These are phyloP conservation scores for Saccharomycopsis sp. DNA, from an alignment of 805 yeast species.

Conservation along the genomic window DNA sequence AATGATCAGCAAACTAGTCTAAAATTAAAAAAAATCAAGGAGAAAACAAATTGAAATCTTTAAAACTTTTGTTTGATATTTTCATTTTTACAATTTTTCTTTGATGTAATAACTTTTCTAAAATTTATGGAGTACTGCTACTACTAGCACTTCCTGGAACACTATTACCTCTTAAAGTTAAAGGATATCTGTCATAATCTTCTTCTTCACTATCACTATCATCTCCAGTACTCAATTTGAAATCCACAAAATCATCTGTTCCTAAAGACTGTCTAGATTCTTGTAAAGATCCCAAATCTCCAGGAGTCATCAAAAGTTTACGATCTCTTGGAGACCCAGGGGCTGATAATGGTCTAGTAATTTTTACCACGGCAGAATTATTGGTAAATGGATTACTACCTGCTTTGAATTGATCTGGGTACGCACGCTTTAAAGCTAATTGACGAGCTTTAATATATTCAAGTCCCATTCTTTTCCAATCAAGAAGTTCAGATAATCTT, in stretches of 20 bases:
- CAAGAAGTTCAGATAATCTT: constrained; percentile 81
- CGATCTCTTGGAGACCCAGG: constrained; percentile 90
- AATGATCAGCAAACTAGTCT: neutral
- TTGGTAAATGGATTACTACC: constrained; percentile 33
- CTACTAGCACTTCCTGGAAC: neutral
- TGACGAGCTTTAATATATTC: constrained; percentile 94
- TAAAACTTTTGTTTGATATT: neutral
- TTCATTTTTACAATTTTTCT: neutral
- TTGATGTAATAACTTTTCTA: neutral
- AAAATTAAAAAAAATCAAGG: too few species aligned
- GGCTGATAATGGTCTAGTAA: constrained; percentile 88
- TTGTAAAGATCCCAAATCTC: constrained; percentile 93
- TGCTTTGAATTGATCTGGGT: constrained; percentile 67
- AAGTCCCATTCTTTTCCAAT: constrained; percentile 97
- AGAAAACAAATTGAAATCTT: neutral
- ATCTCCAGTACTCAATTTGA: constrained; percentile 31
- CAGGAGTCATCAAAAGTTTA: constrained; percentile 85
- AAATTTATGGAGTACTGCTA: neutral
- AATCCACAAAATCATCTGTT: constrained; percentile 65
- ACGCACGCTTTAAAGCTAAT: constrained; percentile 84
- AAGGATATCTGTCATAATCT: constrained; percentile 19
- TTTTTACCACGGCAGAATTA: constrained; percentile 42
- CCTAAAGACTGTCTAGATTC: constrained; percentile 65
- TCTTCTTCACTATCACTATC: constrained; percentile 33
- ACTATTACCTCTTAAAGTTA: constrained; percentile 9